Base-by-base conservation (phyloP, 768 basidiomycete species). In the Mycena indigotica region DNA sequence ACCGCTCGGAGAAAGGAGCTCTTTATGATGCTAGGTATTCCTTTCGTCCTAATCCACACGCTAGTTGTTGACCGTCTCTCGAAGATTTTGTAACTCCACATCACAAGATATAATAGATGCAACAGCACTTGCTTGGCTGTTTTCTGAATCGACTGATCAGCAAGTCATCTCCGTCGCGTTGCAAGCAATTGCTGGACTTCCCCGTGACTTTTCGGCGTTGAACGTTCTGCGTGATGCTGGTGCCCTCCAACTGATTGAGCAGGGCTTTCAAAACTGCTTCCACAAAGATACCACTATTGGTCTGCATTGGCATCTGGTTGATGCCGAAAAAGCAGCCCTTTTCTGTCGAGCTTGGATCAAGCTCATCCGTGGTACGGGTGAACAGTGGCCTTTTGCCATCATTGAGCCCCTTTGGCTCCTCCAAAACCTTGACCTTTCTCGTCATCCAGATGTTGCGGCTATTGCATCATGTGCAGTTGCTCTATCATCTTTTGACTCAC, bases 321-420 rank as follows among this genome's bases (percentile, higher is more conserved):
- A 79, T 50, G 56, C 71, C 1, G 66, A 72, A 12, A 66, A 55
- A 4, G 76, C 76, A 17, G 72, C 68, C 60, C 64, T 71, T 40
- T 77, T 75, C 53, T 77, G 76, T 57, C 72, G 73, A 19, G 72
- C 75, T 17, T 79, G 77, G 77, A 70, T 79, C 58, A 67, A 69
- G 25, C 62, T 77, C 57, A 76, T 74, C 1, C 72, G 74, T 29
- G 73, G 72, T 19, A 73, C 71, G 3, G 59, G 60, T 1, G 66
- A 70, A 44, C 67, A 69, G 29, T 77, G 76, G 75, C 76, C 77
- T 0, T 57, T 67, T 8, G 67, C 70, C 25, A 69, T 76, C 29
- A 60, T 72, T 28, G 69, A 69, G 17, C 76, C 73, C 12, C 68
- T 77, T 24, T 67, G 67, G 59, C 68, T 69, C 41, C 66, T 77